A percentile compares a stretch with the other conserved stretches of the same genome.
phyloP scores from a whole-genome alignment of 441 rosid genomes.

The Daphne laureola region DNA sequence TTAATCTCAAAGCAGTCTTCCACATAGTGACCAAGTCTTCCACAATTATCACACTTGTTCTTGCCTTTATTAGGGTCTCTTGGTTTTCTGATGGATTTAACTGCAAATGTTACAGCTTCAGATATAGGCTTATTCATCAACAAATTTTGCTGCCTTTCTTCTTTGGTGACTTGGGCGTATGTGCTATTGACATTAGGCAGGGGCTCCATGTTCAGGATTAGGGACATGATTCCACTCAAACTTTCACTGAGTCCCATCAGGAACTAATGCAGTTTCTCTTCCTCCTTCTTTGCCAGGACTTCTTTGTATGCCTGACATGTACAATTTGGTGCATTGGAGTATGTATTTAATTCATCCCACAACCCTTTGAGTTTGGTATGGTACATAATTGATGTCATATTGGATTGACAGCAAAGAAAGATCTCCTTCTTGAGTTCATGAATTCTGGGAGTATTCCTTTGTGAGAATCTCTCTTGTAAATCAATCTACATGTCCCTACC shows the following conservation, averaged over 20 bases:
- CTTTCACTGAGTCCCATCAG: not conserved
- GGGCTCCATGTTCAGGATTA: not conserved
- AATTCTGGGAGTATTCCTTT: not conserved
- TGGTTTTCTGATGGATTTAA: no score
- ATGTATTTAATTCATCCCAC: not conserved
- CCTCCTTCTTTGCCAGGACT: not conserved
- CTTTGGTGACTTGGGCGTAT: not conserved
- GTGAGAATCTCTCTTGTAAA: not conserved
- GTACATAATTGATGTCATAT: not conserved
- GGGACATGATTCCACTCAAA: not conserved
- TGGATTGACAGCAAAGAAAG: not conserved
- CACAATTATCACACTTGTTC: not conserved
- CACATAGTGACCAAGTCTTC: no score
- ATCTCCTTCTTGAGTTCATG: not conserved
- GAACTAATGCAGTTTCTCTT: not conserved
- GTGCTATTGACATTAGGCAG: not conserved
- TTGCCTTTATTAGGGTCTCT: not conserved
- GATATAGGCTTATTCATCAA: not conserved
- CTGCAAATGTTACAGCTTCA: not conserved
- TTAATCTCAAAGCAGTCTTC: no score
- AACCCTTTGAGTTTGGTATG: not conserved
- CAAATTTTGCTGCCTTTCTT: not conserved
- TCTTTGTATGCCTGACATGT: not conserved
- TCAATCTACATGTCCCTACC: not conserved
- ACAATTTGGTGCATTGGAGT: not conserved